Evolutionary conservation across 345 rosid species (phyloP), one percentile per base, ranked within the genome.

Genomic region (Triadica sebifera): DNA sequence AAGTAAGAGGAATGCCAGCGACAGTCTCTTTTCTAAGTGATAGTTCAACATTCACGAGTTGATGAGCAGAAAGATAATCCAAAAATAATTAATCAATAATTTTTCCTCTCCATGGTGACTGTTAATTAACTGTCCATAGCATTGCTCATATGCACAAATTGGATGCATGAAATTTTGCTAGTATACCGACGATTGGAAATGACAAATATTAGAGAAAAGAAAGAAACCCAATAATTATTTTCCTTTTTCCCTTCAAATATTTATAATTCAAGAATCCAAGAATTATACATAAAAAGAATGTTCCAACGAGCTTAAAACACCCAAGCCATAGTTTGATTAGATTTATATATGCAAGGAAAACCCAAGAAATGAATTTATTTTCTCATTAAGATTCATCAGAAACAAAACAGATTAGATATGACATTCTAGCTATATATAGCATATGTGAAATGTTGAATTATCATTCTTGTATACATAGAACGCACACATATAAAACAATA

Each of bases 391-490:
- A 37, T 66, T 15, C 55, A 47, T 66, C 8, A 45, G 37, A 45
- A 65, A 66, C 15, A 63, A 38, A 63, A 19, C 47, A 67, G 13
- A 64, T 38, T 39, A 16, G n/a, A n/a, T 65, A n/a, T n/a, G n/a
- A n/a, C n/a, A n/a, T n/a, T n/a, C n/a, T n/a, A n/a, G n/a, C n/a
- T n/a, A n/a, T n/a, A n/a, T n/a, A 25, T 67, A 46, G 20, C 8
- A 8, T 0, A 15, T 11, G 20, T 2, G 0, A n/a, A 4, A 65
- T 66, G 25, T n/a, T 39, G 51, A 20, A 64, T 8, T 39, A 45
- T 34, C 8, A 4, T 43, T 43, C 47, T 43, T 43, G 47, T 43
- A 43, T 43, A 43, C 47, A 43, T 15, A 29, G 6, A 13, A 8
- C 5, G 8, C 6, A 13, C 4, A 60, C 4, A 60, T 5, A 59